A percentile compares a stretch with the other conserved stretches of the same genome.
Evolutionary conservation across 495 filamentous ascomycete species (phyloP).

Genomic region (Penicillium taxi): DNA sequence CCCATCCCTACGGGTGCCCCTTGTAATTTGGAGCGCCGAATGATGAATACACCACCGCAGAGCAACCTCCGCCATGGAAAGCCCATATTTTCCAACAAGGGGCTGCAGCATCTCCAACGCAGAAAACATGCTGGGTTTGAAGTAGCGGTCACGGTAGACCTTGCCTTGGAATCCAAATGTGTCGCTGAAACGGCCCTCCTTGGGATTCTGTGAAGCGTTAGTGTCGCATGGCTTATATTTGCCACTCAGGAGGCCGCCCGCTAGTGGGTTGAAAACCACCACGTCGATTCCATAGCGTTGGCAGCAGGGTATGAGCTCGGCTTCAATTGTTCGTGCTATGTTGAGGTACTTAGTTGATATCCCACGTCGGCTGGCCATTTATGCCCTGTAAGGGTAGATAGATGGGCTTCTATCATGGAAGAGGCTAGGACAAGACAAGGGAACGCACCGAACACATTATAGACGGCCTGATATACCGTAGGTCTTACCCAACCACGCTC

Average conservation of each 20-base stretch:
- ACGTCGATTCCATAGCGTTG: constrained; percentile 74
- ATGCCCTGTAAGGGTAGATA: no score
- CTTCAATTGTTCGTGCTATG: constrained; percentile 58
- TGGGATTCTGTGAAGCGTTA: background rate
- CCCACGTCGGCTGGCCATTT: no score
- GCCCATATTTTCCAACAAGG: constrained; percentile 34
- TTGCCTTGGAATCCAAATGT: constrained; percentile 16
- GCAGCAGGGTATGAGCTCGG: constrained; percentile 69
- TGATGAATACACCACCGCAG: constrained; percentile 44
- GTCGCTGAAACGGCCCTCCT: background rate
- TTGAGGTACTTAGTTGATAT: constrained; percentile 40
- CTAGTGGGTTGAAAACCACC: constrained; percentile 82
- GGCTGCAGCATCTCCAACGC: constrained; percentile 39
- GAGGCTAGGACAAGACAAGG: no score
- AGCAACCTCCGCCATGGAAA: constrained; percentile 39
- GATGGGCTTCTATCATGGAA: no score
- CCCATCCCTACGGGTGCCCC: constrained; percentile 31
- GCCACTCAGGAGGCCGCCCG: constrained; percentile 73
- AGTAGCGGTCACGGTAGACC: constrained; percentile 35
- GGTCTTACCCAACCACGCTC: constrained; percentile 57
- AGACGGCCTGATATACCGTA: constrained; percentile 51
- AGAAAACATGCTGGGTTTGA: constrained; percentile 37
- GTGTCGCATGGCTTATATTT: background rate
- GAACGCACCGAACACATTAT: no score
- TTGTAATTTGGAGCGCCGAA: constrained; percentile 26